Evolutionary conservation across 352 stramenopile species (phyloP).

Genomic region (Pythium oligandrum): DNA sequence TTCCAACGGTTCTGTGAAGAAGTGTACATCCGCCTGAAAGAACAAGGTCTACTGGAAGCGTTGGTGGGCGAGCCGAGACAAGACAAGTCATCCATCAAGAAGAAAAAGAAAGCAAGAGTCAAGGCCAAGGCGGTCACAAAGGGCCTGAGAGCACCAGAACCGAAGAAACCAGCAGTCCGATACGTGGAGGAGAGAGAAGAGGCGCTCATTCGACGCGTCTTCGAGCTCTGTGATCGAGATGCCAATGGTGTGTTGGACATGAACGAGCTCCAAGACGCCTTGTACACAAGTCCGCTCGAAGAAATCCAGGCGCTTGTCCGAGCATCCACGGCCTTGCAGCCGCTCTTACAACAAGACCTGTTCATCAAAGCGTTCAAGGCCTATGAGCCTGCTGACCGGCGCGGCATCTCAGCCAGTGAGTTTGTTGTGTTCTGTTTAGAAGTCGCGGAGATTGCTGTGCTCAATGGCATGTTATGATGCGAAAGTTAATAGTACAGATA

Average conservation of each 20-base stretch:
- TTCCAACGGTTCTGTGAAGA: conserved; percentile 46
- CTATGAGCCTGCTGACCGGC: conserved; percentile 51
- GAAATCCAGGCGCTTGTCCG: conserved; percentile 30
- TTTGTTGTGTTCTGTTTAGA: conserved; percentile 76
- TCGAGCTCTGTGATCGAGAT: conserved; percentile 53
- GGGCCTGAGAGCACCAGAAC: background rate
- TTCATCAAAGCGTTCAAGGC: conserved; percentile 61
- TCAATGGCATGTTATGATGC: conserved; percentile 36
- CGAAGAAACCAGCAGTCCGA: background rate
- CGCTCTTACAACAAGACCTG: conserved; percentile 46
- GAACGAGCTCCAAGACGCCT: conserved; percentile 44
- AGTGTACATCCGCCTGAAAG: conserved; percentile 40
- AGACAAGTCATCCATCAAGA: background rate
- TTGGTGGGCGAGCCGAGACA: background rate
- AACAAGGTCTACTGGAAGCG: conserved; percentile 24
- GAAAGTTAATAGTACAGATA: too few species aligned
- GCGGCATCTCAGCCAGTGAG: conserved; percentile 61
- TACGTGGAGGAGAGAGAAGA: conserved; percentile 27
- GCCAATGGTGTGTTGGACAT: conserved; percentile 53
- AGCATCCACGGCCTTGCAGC: conserved; percentile 45
- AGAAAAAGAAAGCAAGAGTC: conserved; percentile 7
- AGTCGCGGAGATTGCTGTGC: conserved; percentile 38
- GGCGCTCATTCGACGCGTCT: conserved; percentile 42
- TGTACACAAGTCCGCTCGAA: conserved; percentile 26
- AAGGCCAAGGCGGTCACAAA: conserved; percentile 1